A percentile compares a stretch with the other conserved stretches of the same genome.
These are phyloP conservation scores for Hanseniaspora gamundiae DNA, from an alignment of 1,139 yeast genomes.

Conservation along the genomic window DNA sequence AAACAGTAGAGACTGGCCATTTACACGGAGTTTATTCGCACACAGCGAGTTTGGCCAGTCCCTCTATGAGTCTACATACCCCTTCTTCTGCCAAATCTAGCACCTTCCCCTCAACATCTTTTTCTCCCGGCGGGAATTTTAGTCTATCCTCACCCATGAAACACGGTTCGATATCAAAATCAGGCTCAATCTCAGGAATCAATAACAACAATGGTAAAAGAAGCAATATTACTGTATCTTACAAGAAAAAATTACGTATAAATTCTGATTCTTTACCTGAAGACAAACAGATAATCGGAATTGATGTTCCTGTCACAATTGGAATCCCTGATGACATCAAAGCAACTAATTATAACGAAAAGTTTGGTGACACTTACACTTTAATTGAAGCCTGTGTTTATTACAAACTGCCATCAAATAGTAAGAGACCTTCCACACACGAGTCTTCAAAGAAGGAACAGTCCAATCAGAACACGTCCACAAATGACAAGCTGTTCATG, in stretches of 20 bases:
- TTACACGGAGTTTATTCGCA: slow-evolving; percentile 5
- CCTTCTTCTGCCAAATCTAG: not conserved
- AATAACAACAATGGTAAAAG: not conserved
- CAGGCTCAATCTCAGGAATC: too few relatives aligned
- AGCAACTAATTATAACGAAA: slow-evolving; percentile 28
- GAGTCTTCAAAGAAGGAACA: not conserved
- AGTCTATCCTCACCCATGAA: too few relatives aligned
- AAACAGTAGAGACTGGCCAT: slow-evolving; percentile 16
- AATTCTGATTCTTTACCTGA: slow-evolving; percentile 25
- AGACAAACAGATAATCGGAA: slow-evolving; percentile 33
- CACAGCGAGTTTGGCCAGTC: slow-evolving; percentile 23
- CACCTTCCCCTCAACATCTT: not conserved
- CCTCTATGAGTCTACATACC: slow-evolving; percentile 30
- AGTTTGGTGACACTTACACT: slow-evolving; percentile 22
- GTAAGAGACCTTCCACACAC: not conserved
- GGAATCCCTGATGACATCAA: slow-evolving; percentile 45
- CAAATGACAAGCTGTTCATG: not conserved
- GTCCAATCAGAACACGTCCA: too few relatives aligned
- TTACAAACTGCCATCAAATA: slow-evolving; percentile 31
- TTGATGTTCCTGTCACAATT: slow-evolving; percentile 48
- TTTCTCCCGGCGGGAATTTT: too few relatives aligned
- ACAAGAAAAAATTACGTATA: slow-evolving; percentile 28
- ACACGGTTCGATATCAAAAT: too few relatives aligned
- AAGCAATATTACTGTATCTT: slow-evolving; percentile 11
- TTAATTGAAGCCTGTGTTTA: slow-evolving; percentile 29